These are phyloP conservation scores for Kazachstania sp. DNA, from an alignment of 1,139 yeast species.

Conservation along the genomic window DNA sequence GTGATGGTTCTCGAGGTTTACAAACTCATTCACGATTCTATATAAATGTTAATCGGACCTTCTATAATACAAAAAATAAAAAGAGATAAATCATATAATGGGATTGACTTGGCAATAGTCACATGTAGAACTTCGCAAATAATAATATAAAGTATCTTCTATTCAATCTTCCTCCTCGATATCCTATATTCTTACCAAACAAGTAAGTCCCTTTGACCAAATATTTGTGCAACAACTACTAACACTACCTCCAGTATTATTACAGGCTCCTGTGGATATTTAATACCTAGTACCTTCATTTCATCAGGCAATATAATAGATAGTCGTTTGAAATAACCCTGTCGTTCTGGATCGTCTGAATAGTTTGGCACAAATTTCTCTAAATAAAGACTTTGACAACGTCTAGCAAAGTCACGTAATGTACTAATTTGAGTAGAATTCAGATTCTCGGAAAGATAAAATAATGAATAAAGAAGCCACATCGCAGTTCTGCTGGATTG, in stretches of 20 bases:
- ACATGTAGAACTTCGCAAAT: too few relatives aligned
- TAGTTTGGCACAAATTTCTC: background rate
- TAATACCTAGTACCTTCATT: background rate
- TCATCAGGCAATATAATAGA: background rate
- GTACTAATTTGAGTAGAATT: conserved; percentile 23
- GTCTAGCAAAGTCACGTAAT: conserved; percentile 24
- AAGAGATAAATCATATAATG: too few relatives aligned
- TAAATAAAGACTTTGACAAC: conserved; percentile 12
- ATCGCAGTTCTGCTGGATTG: conserved; percentile 6
- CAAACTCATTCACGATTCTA: too few relatives aligned
- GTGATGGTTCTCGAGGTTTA: too few relatives aligned
- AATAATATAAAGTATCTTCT: too few relatives aligned
- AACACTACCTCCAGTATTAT: conserved; percentile 15
- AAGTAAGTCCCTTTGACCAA: conserved; percentile 22
- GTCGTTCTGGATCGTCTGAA: background rate
- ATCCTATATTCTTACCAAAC: too few relatives aligned
- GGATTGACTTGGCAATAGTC: too few relatives aligned
- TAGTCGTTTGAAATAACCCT: background rate
- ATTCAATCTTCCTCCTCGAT: too few relatives aligned
- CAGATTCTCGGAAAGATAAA: conserved; percentile 21
- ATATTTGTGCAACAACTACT: conserved; percentile 14
- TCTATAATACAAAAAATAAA: too few relatives aligned
- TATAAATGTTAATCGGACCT: too few relatives aligned
- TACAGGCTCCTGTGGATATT: conserved; percentile 6
- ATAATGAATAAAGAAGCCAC: conserved; percentile 25